Conservation (phyloP, 805 yeast genomes). For the Torulaspora maleeae region DNA sequence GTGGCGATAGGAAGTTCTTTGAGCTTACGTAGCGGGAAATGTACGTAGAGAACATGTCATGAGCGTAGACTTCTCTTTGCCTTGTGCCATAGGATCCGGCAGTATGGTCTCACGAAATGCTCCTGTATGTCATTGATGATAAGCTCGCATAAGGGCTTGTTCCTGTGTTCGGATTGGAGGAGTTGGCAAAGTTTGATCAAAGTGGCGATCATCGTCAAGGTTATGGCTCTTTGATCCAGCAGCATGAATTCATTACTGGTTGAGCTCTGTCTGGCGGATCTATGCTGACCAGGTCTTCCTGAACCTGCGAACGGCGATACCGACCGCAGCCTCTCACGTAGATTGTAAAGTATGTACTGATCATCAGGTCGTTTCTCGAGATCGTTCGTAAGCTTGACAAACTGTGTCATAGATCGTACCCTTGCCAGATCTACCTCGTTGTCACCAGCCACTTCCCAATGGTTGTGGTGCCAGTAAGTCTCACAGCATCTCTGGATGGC, state of each 20-base stretch:
- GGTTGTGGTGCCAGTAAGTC: conserved; percentile 6
- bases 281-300: neutral
- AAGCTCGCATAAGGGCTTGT: conserved; percentile 1
- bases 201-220: conserved; percentile 3
- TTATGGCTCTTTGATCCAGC: conserved; percentile 5
- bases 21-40: conserved; percentile 1
- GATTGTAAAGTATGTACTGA: neutral
- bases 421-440: conserved; percentile 2
- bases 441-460: neutral
- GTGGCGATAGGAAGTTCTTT: conserved; percentile 12
- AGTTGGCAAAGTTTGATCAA: conserved; percentile 6
- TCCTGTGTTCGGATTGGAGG: neutral
- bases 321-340: conserved; percentile 6
- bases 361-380: neutral
- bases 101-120: conserved; percentile 9
- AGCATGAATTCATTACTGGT: neutral
- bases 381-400: neutral
- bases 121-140: conserved; percentile 5
- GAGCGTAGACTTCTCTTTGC: conserved; percentile 6
- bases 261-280: neutral
- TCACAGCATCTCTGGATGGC: conserved; percentile 14
- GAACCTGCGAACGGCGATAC: neutral
- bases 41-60: neutral
- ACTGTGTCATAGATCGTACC: neutral
- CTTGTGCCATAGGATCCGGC: conserved; percentile 7